Conservation (phyloP, 805 yeast species). For the Ogataea ramenticola region DNA sequence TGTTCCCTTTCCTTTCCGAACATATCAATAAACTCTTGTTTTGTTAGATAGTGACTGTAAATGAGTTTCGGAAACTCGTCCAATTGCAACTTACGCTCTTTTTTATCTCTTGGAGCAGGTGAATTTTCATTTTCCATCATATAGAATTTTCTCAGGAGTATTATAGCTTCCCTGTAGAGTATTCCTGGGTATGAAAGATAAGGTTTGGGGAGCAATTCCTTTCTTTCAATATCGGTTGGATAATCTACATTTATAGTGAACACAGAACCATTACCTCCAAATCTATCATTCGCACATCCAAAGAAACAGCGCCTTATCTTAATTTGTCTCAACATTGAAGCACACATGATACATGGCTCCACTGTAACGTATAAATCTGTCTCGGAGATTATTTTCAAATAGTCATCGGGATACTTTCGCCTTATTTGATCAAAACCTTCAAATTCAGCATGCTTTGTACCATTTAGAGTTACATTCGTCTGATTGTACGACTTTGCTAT, state of each 20-base stretch:
- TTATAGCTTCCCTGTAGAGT: conserved; percentile 72
- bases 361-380: conserved; percentile 85
- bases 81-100: conserved; percentile 51
- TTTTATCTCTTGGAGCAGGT: conserved; percentile 72
- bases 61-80: conserved; percentile 54
- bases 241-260: conserved; percentile 46
- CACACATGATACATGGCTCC: conserved; percentile 98
- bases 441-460: conserved; percentile 91
- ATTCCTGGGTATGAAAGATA: conserved; percentile 73
- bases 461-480: conserved; percentile 78
- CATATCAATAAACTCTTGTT: conserved; percentile 39
- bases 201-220: conserved; percentile 13
- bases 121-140: conserved; percentile 80
- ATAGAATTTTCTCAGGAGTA: conserved; percentile 76
- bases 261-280: conserved; percentile 95
- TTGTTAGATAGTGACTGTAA: conserved; percentile 45
- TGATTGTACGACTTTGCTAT: conserved; percentile 77
- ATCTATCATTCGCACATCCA: conserved; percentile 92
- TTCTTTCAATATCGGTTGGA: conserved; percentile 2
- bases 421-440: conserved; percentile 60
- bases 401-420: conserved; percentile 20
- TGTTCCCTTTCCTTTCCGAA: conserved; percentile 37
- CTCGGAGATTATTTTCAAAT: conserved; percentile 36
- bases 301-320: conserved; percentile 69
- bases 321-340: conserved; percentile 78